Base-by-base conservation (phyloP, 139 green algal species). In the Micromonas commoda region DNA sequence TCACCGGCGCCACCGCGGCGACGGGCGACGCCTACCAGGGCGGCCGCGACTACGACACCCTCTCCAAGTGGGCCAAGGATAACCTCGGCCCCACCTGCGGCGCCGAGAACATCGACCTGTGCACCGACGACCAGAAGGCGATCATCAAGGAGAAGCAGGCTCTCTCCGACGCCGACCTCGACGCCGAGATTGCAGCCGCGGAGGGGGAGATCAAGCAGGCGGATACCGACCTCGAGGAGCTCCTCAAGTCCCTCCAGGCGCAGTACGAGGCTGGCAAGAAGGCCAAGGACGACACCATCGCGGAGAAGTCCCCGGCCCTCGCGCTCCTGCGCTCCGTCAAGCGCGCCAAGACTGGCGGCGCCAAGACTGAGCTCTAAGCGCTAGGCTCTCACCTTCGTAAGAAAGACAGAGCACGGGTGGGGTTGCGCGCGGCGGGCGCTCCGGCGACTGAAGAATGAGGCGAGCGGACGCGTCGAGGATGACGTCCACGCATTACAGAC, bases 201-300 rank as follows among this genome's bases (percentile, higher is more conserved):
- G 63, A 70, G 63, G 16, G 13, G 21, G 38, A 75, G 33, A 63
- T 75, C 21, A 75, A 75, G 37, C 28, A 60, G 21, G 68, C 68
- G 20, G 68, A 39, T 26, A 39, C n/a, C 20, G 68, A 75, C 35
- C 53, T 75, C 34, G 68, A 75, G 21, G 68, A 60, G 3, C 38
- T 75, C 20, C 53, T 75, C 34, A 75, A 75, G 26, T 33, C 34
- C 3, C 38, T 75, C 20, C 68, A 75, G 53, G 37, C 37, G 68
- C 68, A 75, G 53, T 75, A 75, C 68, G 68, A 75, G 38, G 68
- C 26, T 3, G 68, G 68, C 20, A 75, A 75, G 68, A 60, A 75
- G 68, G 23, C 16, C 3, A 75, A 75, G 68, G 68, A 75, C 37
- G 68, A 75, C 37, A 31, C 35, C 35, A 29, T 33, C 24, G 68